Base-by-base conservation (phyloP, 371 early-diverging fungal genomes). In the Mucor sp. region DNA sequence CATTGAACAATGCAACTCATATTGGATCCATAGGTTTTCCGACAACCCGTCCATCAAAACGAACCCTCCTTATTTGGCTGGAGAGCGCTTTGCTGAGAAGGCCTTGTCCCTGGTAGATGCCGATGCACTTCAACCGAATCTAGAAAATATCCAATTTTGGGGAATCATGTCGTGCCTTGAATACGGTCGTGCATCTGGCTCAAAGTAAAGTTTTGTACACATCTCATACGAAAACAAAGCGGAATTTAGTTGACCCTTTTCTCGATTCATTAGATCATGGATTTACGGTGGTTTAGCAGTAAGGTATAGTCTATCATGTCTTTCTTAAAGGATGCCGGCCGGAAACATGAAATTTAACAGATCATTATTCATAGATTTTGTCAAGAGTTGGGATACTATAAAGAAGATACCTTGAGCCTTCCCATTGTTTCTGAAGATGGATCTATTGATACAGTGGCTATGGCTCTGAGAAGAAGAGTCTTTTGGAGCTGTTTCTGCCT, bases 241-340 rank as follows among this genome's bases (percentile, higher is more conserved):
- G 60, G n/a, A 6, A 30, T 63, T 59, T 23, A 19, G 33, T 62
- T 55, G 25, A 70, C 59, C 48, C 50, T 23, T 30, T 21, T 28
- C 47, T 60, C 39, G 39, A 25, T 50, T 55, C 62, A 27, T 58
- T 43, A 79, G 86, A 23, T 79, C 89, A 0, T 90, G 89, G 89
- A 85, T 89, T 76, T 90, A 87, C 70, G 83, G 81, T 14, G 87
- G 88, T n/a, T 77, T 89, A 69, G 89, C 90, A 8, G 74, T 88
- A 48, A 68, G 75, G 75, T 71, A n/a, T n/a, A 71, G 11, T 27
- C 3, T 37, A 9, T 28, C 33, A 3, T 32, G 7, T 27, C 8
- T 14, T 19, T 11, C 6, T 7, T 3, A 8, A 37, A 14, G 37
- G 14, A 7, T 14, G 8, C 12, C 37, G 37, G 37, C 14, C 11